Base-by-base conservation (phyloP, 441 rosid species). In the Dalechampia spathulata region DNA sequence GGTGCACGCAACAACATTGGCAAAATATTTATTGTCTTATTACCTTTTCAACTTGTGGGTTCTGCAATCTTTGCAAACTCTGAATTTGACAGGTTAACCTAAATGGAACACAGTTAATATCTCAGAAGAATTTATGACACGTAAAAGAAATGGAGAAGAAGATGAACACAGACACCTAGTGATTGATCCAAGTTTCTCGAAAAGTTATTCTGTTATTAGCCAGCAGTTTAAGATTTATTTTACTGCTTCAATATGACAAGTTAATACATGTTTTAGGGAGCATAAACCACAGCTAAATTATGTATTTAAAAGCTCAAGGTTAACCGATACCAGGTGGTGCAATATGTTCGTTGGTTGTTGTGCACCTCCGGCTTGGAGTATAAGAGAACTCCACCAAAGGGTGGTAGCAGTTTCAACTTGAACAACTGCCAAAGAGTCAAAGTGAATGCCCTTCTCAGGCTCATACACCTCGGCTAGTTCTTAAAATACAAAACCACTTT, bases 41-140 rank as follows among this genome's bases (percentile, higher is more conserved):
- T n/a, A 61, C 58, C 65, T 50, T 49, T 50, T 60, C 56, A 40
- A 60, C 41, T 41, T 49, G 56, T 41, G 49, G 48, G 43, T 36
- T 75, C 65, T 60, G 83, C 69, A 71, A 10, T 58, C 77, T 73
- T 43, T 69, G 86, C 41, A 72, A 71, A 71, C 60, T 75, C 58
- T 64, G 78, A 58, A 64, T 59, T 57, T 71, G 85, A 75, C 79
- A 36, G 26, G 54, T 57, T 46, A 73, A 75, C 87, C 95, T 88
- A 54, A 63, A 63, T 67, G 53, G 62, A 55, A 58, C 16, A 58
- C 22, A 30, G 51, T 3, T 4, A 17, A 28, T 21, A 47, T 23
- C 23, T 67, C 11, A 70, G 57, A 60, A 52, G 32, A 47, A 47
- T 71, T 30, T 30, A 64, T 38, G 45, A 30, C 36, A 14, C 49